These are phyloP conservation scores for Plasmodium fragile DNA, from an alignment of 169 alveolate species.

Conservation along the genomic window DNA sequence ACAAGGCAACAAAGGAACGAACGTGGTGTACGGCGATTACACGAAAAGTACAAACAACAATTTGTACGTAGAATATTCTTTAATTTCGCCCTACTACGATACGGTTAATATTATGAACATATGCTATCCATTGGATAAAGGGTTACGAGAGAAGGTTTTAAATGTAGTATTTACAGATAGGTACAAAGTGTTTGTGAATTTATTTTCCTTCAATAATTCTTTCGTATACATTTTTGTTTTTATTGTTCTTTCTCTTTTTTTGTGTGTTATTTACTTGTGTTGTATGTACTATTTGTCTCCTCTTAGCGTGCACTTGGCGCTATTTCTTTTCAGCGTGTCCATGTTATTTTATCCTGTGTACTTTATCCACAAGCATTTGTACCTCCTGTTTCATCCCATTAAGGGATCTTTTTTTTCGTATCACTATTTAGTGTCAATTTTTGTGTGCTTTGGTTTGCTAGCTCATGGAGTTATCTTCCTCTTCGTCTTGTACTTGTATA, in stretches of 20 bases:
- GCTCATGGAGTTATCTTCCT: conserved; percentile 35
- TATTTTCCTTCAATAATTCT: conserved; percentile 47
- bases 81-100: conserved; percentile 57
- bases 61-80: conserved; percentile 65
- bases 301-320: conserved; percentile 14
- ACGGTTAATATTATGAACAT: conserved; percentile 54
- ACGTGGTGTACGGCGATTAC: conserved; percentile 58
- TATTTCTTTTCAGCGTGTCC: not conserved
- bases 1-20: conserved; percentile 46
- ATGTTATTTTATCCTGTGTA: conserved; percentile 36
- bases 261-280: conserved; percentile 26
- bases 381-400: conserved; percentile 41
- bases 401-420: conserved; percentile 67
- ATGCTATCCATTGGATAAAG: conserved; percentile 54
- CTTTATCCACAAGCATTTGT: conserved; percentile 64
- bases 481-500: conserved; percentile 23
- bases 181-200: conserved; percentile 56
- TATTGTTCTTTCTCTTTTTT: not conserved
- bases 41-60: conserved; percentile 54
- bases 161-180: conserved; percentile 48
- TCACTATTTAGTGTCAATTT: conserved; percentile 40
- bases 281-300: conserved; percentile 17
- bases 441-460: conserved; percentile 9
- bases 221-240: conserved; percentile 18
- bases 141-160: conserved; percentile 45